These are phyloP conservation scores for Sporothrix globosa DNA, from an alignment of 2,329 filamentous ascomycete species.

Conservation along the genomic window DNA sequence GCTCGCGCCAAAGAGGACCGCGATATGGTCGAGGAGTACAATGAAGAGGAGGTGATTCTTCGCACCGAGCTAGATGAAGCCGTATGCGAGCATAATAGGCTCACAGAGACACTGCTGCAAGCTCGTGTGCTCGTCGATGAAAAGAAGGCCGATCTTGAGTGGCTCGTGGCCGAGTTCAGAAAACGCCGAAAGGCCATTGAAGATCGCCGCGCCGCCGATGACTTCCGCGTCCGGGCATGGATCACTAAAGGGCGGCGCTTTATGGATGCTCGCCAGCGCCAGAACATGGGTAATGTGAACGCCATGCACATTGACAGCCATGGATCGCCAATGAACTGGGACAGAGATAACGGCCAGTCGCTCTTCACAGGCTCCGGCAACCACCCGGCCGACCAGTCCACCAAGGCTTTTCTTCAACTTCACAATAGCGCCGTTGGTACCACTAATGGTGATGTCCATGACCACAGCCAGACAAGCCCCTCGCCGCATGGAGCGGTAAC, in stretches of 20 bases:
- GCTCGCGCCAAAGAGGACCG: conserved; percentile 40
- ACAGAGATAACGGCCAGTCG: background rate
- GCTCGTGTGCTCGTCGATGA: conserved; percentile 38
- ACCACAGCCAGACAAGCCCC: background rate
- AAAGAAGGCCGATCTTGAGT: conserved; percentile 31
- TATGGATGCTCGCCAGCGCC: background rate
- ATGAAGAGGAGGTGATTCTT: conserved; percentile 40
- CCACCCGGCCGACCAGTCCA: background rate
- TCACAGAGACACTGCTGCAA: conserved; percentile 46
- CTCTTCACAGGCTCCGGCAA: background rate
- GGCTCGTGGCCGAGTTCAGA: conserved; percentile 34
- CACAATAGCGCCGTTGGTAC: background rate
- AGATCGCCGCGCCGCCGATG: conserved; percentile 26
- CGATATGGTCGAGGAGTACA: conserved; percentile 43
- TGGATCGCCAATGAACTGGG: background rate
- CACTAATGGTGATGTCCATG: background rate
- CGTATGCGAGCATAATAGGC: conserved; percentile 44
- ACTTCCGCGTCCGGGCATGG: conserved; percentile 32
- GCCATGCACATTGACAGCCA: background rate
- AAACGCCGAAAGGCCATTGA: background rate
- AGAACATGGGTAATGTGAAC: background rate
- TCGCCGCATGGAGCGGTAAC: background rate
- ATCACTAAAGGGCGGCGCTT: conserved; percentile 19
- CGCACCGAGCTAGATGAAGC: conserved; percentile 45
- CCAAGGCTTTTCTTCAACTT: background rate